phyloP scores from a whole-genome alignment of 1,284 basidiomycete species.

The Puccinia hordei region DNA sequence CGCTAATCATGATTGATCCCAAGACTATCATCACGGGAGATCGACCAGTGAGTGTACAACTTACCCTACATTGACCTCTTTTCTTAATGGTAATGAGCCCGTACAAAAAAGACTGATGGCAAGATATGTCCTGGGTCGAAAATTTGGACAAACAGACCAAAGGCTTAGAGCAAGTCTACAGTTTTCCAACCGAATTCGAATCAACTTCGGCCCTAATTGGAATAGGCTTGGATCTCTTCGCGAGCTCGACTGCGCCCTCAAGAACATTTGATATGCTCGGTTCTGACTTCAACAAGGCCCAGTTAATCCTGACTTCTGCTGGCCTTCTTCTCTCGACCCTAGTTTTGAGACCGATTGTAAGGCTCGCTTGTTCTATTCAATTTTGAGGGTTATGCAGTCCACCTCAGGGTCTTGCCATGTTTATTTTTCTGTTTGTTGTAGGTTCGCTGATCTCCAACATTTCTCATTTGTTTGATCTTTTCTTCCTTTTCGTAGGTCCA shows the following conservation, averaged over 20 bases:
- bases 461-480: too few species aligned
- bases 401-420: not conserved
- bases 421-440: not conserved
- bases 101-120: not conserved
- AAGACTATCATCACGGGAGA: conserved; percentile 75
- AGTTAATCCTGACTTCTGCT: conserved; percentile 79
- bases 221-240: conserved; percentile 83
- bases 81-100: not conserved
- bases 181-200: conserved; percentile 82
- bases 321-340: conserved; percentile 74
- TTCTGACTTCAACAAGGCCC: conserved; percentile 87
- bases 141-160: conserved; percentile 64
- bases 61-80: not conserved
- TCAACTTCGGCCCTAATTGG: conserved; percentile 86
- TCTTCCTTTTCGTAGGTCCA: conserved; percentile 22
- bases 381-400: not conserved
- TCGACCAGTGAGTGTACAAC: conserved; percentile 66
- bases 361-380: not conserved
- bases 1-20: conserved; percentile 73
- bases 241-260: conserved; percentile 78
- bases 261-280: conserved; percentile 90
- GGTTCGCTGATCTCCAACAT: not conserved
- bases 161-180: conserved; percentile 69
- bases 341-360: conserved; percentile 64
- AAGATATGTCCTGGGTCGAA: not conserved